Evolutionary conservation across 192 early-diverging fungal genomes (phyloP), one percentile per base, ranked within the genome.

Genomic region (Powellomyces hirtus): DNA sequence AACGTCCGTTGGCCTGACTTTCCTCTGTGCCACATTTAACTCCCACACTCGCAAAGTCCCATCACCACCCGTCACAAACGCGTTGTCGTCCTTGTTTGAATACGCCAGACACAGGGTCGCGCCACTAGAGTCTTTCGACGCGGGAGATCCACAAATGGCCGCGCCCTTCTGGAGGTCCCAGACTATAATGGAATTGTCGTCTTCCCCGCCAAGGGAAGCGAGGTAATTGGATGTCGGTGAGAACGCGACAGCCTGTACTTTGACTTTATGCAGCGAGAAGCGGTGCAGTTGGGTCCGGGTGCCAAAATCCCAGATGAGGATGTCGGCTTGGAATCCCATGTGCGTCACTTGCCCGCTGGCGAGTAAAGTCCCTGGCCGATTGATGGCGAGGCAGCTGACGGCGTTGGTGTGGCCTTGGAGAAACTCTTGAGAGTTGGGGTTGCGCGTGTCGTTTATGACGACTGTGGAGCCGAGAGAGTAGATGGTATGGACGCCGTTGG

Each of bases 271-370:
- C 16, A 86, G 72, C 1, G 77, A 67, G 27, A 86, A 62, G 8
- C 78, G 58, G 22, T 73, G 72, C 18, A 78, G 40, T 27, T 77
- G 65, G 16, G 11, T 63, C 11, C 80, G 67, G 13, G 50, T 73
- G 44, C 56, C 80, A 74, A 86, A 86, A 55, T 86, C 84, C 84
- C 84, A 86, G 40, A 86, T 78, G 64, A 86, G 81, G 53, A 86
- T 84, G 67, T 86, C 84, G 36, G 84, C 84, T 77, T 86, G 84
- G 71, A 86, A 86, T 3, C 84, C 84, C 84, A 86, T 86, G 60
- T 86, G 84, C 22, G 84, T 86, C n/a, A 86, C 72, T 64, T 86
- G 84, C 13, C 84, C 82, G 57, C 66, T 71, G 0, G 84, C 84
- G 44, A 86, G 78, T 36, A 72, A 75, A 50, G 68, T 75, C 1